Evolutionary conservation across 2,329 filamentous ascomycete genomes (phyloP), one percentile per base, ranked within the genome.

Genomic region (Aspergillus amoenus): DNA sequence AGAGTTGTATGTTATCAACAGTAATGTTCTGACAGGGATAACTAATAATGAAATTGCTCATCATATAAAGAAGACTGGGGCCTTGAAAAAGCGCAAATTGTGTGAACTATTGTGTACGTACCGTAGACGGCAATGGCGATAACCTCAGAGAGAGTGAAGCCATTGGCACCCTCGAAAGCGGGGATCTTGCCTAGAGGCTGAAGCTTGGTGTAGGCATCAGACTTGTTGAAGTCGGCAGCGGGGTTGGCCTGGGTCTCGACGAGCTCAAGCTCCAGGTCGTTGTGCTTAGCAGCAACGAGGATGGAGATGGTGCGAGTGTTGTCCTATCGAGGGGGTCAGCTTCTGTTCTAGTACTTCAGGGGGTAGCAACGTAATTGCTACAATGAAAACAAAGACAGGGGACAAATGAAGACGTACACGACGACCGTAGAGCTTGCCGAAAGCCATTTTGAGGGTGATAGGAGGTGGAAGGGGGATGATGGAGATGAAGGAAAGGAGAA

Each of bases 41-140:
- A 96, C 91, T 94, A 89, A 73, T 73, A 75, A 82, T 88, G 83
- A 85, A 80, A 82, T 83, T 89, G 88, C 85, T 93, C 91, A 90
- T 91, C 84, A 87, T 79, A 68, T 65, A 68, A 66, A 61, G 37
- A 52, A 47, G 34, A 51, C 57, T 55, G 52, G 50, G 43, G 52
- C 52, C 24, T 27, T 50, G 50, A 30, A n/a, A 22, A 52, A 59
- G 63, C 49, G 27, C 54, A 18, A 13, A 34, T 18, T 15, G 24
- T n/a, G 22, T n/a, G 9, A 30, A 57, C 63, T 60, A 45, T 52
- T 58, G 60, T 57, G 50, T 66, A 91, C 93, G 73, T 90, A 99
- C 94, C 81, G 84, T 97, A 99, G 83, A 99, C 90, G 76, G 92
- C 91, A 73, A 99, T 93, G 78, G 94, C 94, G 71, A 97, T 93